Evolutionary conservation across 495 filamentous ascomycete genomes (phyloP), one percentile per base, ranked within the genome.

Genomic region (Xylaria flabelliformis): DNA sequence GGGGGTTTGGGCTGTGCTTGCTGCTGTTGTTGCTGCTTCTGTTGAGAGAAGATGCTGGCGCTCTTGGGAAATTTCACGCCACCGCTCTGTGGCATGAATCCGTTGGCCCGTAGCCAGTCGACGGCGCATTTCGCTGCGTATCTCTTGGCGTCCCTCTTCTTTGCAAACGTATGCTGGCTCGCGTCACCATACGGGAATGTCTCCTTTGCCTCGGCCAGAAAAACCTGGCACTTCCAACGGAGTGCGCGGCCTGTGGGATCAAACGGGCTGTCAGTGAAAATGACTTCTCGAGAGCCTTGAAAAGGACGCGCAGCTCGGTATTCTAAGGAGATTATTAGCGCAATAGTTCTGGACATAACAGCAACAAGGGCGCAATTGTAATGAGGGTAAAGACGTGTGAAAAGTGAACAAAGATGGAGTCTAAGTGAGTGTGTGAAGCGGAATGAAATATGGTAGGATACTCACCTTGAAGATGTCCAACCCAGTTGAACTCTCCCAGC

Each of bases 121-220:
- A 82, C 42, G 69, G 81, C 81, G 67, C 77, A 83, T 59, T 80
- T 83, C 42, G 83, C 83, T 0, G 84, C 84, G 71, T 84, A 85
- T 58, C 77, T 73, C 71, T 82, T 85, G 34, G 84, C 83, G 50
- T 84, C 80, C 73, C 82, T 85, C 73, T 85, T 85, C 34, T 73
- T 74, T 32, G 72, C 41, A 64, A 84, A 85, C 3, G 58, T 63
- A 1, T 78, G 76, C 26, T 67, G 55, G 76, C 51, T 56, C 19
- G 77, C 79, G 42, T 64, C 73, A 44, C 69, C 69, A 6, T 69
- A 53, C 9, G 82, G 82, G 59, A 85, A 82, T 2, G 61, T 26
- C 15, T 42, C 39, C 9, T 32, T 19, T 15, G 74, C 72, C 21
- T 74, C 73, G 32, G 10, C 50, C 1, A 72, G 3, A 10, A 32